Percentiles rank a stretch among this genome's conserved stretches.
These are phyloP conservation scores for Albugo candida DNA, from an alignment of 352 stramenopile species.

Conservation along the genomic window DNA sequence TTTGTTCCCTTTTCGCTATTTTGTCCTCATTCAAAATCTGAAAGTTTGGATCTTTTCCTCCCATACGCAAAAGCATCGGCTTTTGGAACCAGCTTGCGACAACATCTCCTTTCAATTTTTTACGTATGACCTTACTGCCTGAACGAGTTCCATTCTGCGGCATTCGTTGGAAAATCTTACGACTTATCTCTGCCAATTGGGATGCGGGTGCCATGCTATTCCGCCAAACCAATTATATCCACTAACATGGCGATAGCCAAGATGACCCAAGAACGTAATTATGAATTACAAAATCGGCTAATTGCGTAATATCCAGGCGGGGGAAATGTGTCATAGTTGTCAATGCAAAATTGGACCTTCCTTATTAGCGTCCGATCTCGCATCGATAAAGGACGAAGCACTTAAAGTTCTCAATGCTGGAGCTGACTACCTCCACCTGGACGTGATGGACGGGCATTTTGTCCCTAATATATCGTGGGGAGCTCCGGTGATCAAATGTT, in stretches of 20 bases:
- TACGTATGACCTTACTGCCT: slow-evolving; percentile 79
- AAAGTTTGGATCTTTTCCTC: slow-evolving; percentile 71
- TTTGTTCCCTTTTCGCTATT: slow-evolving; percentile 57
- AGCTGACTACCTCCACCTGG: slow-evolving; percentile 92
- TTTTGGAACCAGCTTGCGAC: slow-evolving; percentile 77
- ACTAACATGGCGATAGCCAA: neutral
- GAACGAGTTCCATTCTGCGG: slow-evolving; percentile 60
- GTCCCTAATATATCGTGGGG: slow-evolving; percentile 95
- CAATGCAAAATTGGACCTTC: slow-evolving; percentile 84
- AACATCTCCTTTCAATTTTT: slow-evolving; percentile 76
- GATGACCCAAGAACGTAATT: neutral
- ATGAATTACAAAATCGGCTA: neutral
- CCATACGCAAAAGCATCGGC: slow-evolving; percentile 44
- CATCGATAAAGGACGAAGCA: slow-evolving; percentile 81
- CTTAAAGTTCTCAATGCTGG: slow-evolving; percentile 77
- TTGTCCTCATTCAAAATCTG: slow-evolving; percentile 62
- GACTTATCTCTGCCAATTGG: slow-evolving; percentile 41
- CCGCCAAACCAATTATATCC: neutral
- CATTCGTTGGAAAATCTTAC: slow-evolving; percentile 79
- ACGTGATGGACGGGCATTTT: slow-evolving; percentile 98
- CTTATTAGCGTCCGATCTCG: slow-evolving; percentile 88
- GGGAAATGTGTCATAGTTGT: slow-evolving; percentile 58
- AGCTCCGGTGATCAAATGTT: slow-evolving; percentile 87
- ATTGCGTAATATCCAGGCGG: neutral
- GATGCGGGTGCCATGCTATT: neutral